Conservation (phyloP, 306 rosid species). For the Lathyrus aphaca region DNA sequence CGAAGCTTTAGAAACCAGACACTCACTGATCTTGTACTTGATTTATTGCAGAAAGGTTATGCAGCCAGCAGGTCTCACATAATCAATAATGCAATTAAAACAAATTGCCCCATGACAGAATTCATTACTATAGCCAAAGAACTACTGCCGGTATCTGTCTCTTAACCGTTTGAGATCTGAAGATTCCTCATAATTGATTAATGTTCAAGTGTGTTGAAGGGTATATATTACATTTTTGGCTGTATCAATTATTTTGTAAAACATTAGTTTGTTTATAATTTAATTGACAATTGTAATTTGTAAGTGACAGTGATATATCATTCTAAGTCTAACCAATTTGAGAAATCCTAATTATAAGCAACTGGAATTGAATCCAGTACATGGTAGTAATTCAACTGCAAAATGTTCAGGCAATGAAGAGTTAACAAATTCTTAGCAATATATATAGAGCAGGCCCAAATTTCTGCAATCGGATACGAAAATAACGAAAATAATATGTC, state of each 20-base stretch:
- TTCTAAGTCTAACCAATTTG: neutral
- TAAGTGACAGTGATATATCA: neutral
- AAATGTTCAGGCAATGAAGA: no score
- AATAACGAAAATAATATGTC: no score
- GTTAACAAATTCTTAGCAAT: no score
- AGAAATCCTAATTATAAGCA: no score
- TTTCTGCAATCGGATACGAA: no score
- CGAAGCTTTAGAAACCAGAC: conserved; percentile 22
- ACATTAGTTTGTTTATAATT: neutral
- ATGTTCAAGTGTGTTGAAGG: conserved; percentile 33
- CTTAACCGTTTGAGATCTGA: conserved; percentile 31
- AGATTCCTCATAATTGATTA: conserved; percentile 20
- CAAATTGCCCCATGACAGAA: conserved; percentile 86
- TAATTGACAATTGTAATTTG: neutral
- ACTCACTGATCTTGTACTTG: conserved; percentile 20
- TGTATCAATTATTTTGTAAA: conserved; percentile 6
- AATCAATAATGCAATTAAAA: conserved; percentile 73
- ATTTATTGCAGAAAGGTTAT: conserved; percentile 75
- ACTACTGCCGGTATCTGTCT: conserved; percentile 42
- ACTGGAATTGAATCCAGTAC: no score
- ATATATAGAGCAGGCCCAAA: no score
- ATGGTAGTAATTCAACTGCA: no score
- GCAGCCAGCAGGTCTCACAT: conserved; percentile 92
- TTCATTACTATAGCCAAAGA: conserved; percentile 77
- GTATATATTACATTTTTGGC: neutral